Base-by-base conservation (phyloP, 176 grass and related monocot species). In the Aegilops tauschii region DNA sequence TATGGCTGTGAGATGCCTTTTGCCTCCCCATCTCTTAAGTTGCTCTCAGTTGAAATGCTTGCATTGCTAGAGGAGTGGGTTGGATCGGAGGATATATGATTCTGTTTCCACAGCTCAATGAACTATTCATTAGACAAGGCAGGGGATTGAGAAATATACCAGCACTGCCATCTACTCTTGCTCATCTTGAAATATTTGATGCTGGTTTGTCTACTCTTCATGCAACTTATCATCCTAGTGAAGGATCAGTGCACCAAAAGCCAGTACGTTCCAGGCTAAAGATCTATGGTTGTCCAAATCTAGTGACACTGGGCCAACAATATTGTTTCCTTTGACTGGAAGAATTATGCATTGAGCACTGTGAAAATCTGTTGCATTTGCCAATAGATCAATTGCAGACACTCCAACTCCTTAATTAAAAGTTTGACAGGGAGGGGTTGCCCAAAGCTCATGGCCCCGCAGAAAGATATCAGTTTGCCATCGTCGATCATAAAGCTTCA, bases 11-110 rank as follows among this genome's bases (percentile, higher is more conserved):
- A 52, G 27, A 16, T 40, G 9, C 11, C 6, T 59, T 66, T 17
- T 49, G 40, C 61, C 3, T 91, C 85, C 49, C 81, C 42, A 61
- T 80, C 86, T 25, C 68, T 91, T 61, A 65, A 42, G 70, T 3
- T 32, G 9, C 76, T 88, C 9, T 12, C 8, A 7, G 34, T 91
- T 72, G 4, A 42, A 17, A 3, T 7, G 2, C 52, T 91, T 77
- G 23, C 54, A 29, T 18, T 49, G 12, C 83, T 40, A 50, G 14
- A 87, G 39, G 64, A 69, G 29, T 88, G 89, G 84, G 27, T 65
- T 66, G 84, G 40, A 70, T 27, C n/a, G 5, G 76, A 88, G 18
- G 30, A 39, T 39, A 10, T 42, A 62, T 40, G 65, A 65, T 62
- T 23, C 14, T 77, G 27, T 85, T 88, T 67, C 81, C 86, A n/a